phyloP scores from a whole-genome alignment of 2,329 filamentous ascomycete species.

The Moelleriella libera region DNA sequence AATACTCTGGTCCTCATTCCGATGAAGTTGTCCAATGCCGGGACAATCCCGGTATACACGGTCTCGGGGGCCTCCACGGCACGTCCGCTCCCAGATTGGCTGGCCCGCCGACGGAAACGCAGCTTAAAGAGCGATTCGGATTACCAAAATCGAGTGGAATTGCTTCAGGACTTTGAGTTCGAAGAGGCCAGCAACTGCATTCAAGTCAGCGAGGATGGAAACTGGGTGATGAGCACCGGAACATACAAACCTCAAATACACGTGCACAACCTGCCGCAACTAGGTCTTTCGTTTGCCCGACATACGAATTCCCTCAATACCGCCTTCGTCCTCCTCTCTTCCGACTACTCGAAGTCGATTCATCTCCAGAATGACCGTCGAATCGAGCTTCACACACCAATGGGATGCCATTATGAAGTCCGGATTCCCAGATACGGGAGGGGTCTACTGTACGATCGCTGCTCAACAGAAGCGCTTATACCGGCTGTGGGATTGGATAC shows the following conservation, averaged over 20 bases:
- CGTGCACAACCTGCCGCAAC: constrained; percentile 84
- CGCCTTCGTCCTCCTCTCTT: constrained; percentile 76
- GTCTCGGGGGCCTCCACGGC: constrained; percentile 84
- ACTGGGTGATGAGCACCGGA: constrained; percentile 94
- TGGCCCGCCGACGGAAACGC: constrained; percentile 76
- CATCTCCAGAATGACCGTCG: constrained; percentile 86
- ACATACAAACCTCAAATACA: constrained; percentile 61
- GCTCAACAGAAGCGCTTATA: constrained; percentile 71
- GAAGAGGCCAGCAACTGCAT: constrained; percentile 90
- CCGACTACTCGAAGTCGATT: constrained; percentile 86
- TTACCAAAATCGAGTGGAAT: constrained; percentile 84
- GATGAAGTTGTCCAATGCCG: constrained; percentile 76
- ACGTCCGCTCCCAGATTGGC: constrained; percentile 86
- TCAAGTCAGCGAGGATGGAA: constrained; percentile 81
- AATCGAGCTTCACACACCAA: constrained; percentile 84
- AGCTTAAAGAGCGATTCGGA: constrained; percentile 86
- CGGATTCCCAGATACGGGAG: constrained; percentile 85
- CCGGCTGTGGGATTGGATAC: constrained; percentile 77
- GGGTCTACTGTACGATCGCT: constrained; percentile 72
- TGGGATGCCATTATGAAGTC: constrained; percentile 77
- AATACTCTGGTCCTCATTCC: not conserved
- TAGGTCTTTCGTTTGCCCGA: constrained; percentile 84
- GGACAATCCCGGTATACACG: constrained; percentile 82
- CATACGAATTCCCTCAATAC: constrained; percentile 89
- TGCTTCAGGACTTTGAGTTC: constrained; percentile 96